A percentile compares a stretch with the other conserved stretches of the same genome.
Conservation (phyloP, 768 basidiomycete species). For the Brasilioporus rufonigricans region DNA sequence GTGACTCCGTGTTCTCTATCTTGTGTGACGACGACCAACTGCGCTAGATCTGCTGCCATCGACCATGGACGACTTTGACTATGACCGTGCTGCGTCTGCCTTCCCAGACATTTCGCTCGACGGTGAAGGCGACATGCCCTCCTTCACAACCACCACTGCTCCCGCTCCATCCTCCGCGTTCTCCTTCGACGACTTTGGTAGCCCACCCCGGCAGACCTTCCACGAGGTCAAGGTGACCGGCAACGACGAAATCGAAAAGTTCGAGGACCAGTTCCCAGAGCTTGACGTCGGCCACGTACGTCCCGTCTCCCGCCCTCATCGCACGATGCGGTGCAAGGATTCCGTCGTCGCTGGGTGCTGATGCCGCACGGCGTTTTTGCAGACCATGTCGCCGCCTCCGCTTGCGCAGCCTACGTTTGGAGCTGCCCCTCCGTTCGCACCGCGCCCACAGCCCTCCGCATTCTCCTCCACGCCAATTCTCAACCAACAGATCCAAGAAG, state of each 20-base stretch:
- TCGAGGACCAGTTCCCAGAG: conserved; percentile 84
- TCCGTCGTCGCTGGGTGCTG: conserved; percentile 1
- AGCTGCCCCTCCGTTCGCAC: conserved; percentile 61
- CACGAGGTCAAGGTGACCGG: conserved; percentile 79
- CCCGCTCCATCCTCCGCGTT: conserved; percentile 44
- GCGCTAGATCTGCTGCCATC: not conserved
- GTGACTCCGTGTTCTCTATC: no score
- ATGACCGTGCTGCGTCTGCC: conserved; percentile 57
- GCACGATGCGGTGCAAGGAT: conserved; percentile 10
- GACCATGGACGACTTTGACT: conserved; percentile 6
- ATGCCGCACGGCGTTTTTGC: not conserved
- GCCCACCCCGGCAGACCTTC: conserved; percentile 37
- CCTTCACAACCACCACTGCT: conserved; percentile 33
- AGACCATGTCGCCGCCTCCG: conserved; percentile 35
- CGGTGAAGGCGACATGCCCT: conserved; percentile 55
- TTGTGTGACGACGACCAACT: no score
- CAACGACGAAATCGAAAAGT: conserved; percentile 81
- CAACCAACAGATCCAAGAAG: conserved; percentile 64
- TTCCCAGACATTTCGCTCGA: conserved; percentile 86
- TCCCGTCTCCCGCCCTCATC: not conserved
- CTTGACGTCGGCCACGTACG: conserved; percentile 53
- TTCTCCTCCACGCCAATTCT: conserved; percentile 74
- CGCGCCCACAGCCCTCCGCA: conserved; percentile 70
- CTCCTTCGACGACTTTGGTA: conserved; percentile 66
- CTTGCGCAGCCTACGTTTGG: conserved; percentile 42